Evolutionary conservation across 2,329 filamentous ascomycete genomes (phyloP).

Genomic region (Fusarium longipes): DNA sequence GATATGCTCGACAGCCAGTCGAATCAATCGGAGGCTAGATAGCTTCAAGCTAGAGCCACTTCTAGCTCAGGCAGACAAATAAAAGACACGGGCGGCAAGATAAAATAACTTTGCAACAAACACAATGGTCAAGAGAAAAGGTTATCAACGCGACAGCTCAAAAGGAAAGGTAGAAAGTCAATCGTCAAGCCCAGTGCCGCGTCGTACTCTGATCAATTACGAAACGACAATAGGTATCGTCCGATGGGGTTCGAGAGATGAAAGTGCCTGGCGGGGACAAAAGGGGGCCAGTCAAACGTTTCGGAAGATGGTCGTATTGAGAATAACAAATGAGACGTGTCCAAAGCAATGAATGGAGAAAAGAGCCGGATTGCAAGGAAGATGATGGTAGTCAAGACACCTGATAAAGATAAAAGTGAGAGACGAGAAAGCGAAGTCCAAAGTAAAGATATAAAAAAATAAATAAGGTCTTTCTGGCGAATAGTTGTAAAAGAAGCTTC

Average conservation of each 20-base stretch:
- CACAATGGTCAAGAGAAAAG: slow-evolving; percentile 1
- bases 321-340: slow-evolving; percentile 10
- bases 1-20: slow-evolving; percentile 3
- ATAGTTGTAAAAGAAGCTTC: slow-evolving; percentile 4
- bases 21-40: slow-evolving; percentile 9
- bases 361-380: not conserved
- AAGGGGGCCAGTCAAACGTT: slow-evolving; percentile 28
- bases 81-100: not conserved
- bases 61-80: slow-evolving; percentile 14
- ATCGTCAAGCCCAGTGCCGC: not conserved
- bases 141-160: not conserved
- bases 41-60: slow-evolving; percentile 6
- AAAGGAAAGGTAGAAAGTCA: slow-evolving; percentile 1
- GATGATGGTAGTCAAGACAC: not conserved
- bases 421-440: slow-evolving; percentile 6
- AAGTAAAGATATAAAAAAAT: slow-evolving; percentile 13
- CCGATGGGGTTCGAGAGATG: slow-evolving; percentile 27
- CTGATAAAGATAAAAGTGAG: not conserved
- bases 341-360: slow-evolving; percentile 11
- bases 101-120: not conserved
- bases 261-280: slow-evolving; percentile 27
- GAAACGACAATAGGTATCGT: slow-evolving; percentile 15
- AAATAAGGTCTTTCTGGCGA: not conserved
- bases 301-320: slow-evolving; percentile 26
- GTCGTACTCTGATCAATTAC: slow-evolving; percentile 23